Evolutionary conservation across 2,329 filamentous ascomycete species (phyloP).

Genomic region (Cytospora chrysosperma): DNA sequence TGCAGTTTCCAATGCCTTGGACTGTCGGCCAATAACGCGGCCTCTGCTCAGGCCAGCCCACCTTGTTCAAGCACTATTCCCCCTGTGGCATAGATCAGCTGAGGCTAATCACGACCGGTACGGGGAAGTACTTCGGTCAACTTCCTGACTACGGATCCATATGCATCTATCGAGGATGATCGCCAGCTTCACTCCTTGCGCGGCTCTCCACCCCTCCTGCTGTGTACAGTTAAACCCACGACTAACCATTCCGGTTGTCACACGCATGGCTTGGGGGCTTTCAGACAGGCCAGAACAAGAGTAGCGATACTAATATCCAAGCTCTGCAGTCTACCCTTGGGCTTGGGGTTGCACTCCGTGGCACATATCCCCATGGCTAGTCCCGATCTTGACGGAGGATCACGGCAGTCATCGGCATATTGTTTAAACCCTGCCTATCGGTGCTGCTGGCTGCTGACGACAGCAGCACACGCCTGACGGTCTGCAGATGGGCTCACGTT

Average conservation of each 20-base stretch:
- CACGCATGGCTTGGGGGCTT: neutral
- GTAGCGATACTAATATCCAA: neutral
- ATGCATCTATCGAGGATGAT: slow-evolving; percentile 11
- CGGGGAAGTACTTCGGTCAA: slow-evolving; percentile 14
- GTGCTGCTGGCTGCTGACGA: neutral
- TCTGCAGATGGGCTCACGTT: neutral
- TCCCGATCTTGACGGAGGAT: neutral
- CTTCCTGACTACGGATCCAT: slow-evolving; percentile 15
- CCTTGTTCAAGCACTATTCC: slow-evolving; percentile 9
- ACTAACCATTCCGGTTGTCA: neutral
- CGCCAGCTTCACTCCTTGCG: neutral
- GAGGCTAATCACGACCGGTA: slow-evolving; percentile 13
- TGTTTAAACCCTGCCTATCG: slow-evolving; percentile 7
- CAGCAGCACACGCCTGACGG: neutral
- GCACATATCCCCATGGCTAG: neutral
- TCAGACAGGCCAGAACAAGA: neutral
- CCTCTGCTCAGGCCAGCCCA: slow-evolving; percentile 8
- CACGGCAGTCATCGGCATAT: slow-evolving; percentile 10
- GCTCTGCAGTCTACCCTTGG: neutral
- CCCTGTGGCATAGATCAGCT: slow-evolving; percentile 7
- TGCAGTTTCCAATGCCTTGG: slow-evolving; percentile 19
- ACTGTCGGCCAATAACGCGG: slow-evolving; percentile 6
- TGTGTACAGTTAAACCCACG: slow-evolving; percentile 1
- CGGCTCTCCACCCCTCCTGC: neutral
- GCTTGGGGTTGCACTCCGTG: neutral